Conservation (phyloP, 495 filamentous ascomycete species). For the Chaetomium tenue region DNA sequence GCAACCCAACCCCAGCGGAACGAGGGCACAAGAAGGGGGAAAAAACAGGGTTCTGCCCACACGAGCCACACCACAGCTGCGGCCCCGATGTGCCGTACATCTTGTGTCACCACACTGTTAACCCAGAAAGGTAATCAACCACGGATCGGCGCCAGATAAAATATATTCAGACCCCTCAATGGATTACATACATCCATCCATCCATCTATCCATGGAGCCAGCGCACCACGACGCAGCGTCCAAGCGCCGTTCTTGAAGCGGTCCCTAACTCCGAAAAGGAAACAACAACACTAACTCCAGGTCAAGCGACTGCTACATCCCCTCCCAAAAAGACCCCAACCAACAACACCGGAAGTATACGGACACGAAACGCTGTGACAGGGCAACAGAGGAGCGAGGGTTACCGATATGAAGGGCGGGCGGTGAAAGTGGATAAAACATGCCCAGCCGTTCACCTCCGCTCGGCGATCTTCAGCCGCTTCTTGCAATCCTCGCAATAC, state of each 20-base stretch:
- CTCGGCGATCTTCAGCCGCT: slow-evolving; percentile 55
- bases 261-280: neutral
- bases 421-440: neutral
- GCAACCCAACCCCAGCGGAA: neutral
- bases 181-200: neutral
- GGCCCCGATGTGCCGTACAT: neutral
- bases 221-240: neutral
- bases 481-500: slow-evolving; percentile 86
- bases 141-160: too few species aligned
- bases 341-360: neutral
- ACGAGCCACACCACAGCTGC: too few species aligned
- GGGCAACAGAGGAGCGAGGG: too few species aligned
- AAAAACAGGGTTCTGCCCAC: too few species aligned
- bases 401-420: neutral
- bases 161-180: neutral
- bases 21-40: too few species aligned
- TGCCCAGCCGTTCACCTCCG: slow-evolving; percentile 36
- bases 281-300: neutral
- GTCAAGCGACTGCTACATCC: neutral
- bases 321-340: neutral
- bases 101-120: neutral
- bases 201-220: neutral
- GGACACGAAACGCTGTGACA: too few species aligned
- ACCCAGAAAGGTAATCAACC: neutral
- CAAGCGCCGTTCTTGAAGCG: neutral